These are phyloP conservation scores for Suhomyces kunorum DNA, from an alignment of 1,139 yeast genomes.

Conservation along the genomic window DNA sequence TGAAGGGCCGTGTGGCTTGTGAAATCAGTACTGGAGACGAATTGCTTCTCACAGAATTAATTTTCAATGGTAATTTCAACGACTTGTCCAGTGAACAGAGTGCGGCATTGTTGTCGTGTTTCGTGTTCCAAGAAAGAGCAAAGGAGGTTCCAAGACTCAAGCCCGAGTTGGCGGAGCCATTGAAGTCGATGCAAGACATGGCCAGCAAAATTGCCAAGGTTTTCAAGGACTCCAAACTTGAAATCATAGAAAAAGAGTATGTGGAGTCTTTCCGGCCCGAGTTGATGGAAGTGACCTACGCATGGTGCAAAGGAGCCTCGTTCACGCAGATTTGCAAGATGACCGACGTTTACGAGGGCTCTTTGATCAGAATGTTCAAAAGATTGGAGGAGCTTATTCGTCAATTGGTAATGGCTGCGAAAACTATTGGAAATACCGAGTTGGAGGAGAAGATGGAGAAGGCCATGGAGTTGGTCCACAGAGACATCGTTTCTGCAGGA, in stretches of 20 bases:
- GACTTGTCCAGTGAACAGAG: conserved; percentile 86
- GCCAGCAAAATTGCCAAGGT: conserved; percentile 88
- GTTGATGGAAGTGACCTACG: conserved; percentile 93
- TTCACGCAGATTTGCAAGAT: conserved; percentile 96
- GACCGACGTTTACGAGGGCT: conserved; percentile 99
- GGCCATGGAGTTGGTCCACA: conserved; percentile 80
- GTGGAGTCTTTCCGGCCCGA: conserved; percentile 89
- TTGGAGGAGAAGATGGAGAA: conserved; percentile 87
- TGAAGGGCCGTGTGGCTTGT: conserved; percentile 94
- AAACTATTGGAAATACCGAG: conserved; percentile 85
- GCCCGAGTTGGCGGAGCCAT: conserved; percentile 87
- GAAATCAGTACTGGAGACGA: conserved; percentile 97
- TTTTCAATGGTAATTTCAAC: conserved; percentile 92
- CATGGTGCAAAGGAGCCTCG: conserved; percentile 96
- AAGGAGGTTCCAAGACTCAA: conserved; percentile 83
- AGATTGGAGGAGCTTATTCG: conserved; percentile 89
- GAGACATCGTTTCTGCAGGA: conserved; percentile 97
- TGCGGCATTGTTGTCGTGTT: conserved; percentile 89
- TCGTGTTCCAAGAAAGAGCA: conserved; percentile 95
- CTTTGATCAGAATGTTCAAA: conserved; percentile 89
- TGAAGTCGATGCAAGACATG: conserved; percentile 83
- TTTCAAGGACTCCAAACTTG: conserved; percentile 85
- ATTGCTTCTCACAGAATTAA: conserved; percentile 80
- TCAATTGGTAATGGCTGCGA: conserved; percentile 88
- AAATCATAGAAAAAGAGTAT: conserved; percentile 86